phyloP scores from a whole-genome alignment of 2,329 filamentous ascomycete species.

The Colletotrichum graminicola region DNA sequence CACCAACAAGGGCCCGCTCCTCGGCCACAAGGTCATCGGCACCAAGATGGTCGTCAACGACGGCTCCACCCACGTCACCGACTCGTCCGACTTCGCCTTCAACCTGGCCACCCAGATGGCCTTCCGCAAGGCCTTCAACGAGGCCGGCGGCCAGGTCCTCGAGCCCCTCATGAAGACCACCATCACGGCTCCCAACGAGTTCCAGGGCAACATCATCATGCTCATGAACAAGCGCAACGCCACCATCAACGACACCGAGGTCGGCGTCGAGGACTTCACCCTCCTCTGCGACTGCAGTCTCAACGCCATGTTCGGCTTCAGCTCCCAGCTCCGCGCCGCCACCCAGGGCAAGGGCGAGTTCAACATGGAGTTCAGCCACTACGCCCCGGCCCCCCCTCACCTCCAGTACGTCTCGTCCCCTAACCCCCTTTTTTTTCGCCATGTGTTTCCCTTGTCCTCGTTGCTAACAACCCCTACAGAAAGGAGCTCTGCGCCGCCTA shows the following conservation, averaged over 20 bases:
- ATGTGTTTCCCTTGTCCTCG: neutral
- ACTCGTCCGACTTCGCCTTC: constrained; percentile 97
- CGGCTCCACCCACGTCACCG: constrained; percentile 95
- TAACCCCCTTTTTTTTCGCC: constrained; percentile 27
- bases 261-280: constrained; percentile 93
- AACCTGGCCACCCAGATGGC: constrained; percentile 94
- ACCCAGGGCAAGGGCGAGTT: constrained; percentile 99
- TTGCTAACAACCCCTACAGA: constrained; percentile 53
- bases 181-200: constrained; percentile 95
- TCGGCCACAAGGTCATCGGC: constrained; percentile 94
- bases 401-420: constrained; percentile 76
- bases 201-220: constrained; percentile 95
- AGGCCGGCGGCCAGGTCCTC: constrained; percentile 84
- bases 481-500: constrained; percentile 71
- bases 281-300: constrained; percentile 91
- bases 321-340: constrained; percentile 87
- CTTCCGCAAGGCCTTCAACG: constrained; percentile 92
- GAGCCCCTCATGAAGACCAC: constrained; percentile 99
- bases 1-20: constrained; percentile 87
- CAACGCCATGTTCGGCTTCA: constrained; percentile 99
- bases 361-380: constrained; percentile 98
- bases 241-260: constrained; percentile 94
- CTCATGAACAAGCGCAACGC: constrained; percentile 97
- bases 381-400: constrained; percentile 86
- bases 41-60: constrained; percentile 94